Base-by-base conservation (phyloP, 345 rosid genomes). In the Dovyalis caffra region DNA sequence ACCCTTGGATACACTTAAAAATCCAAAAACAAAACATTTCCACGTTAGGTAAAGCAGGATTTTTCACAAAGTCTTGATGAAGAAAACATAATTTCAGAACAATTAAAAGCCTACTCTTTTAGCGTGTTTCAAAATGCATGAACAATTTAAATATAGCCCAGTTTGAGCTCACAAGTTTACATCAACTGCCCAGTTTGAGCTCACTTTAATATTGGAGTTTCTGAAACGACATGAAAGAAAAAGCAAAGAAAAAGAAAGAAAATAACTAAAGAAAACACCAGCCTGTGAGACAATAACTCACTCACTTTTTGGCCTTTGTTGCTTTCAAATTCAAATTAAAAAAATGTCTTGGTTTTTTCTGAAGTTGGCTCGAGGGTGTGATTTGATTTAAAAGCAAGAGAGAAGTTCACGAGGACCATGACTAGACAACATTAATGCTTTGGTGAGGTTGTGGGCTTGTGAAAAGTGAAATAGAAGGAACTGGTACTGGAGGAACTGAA, bases 1-100 rank as follows among this genome's bases (percentile, higher is more conserved):
- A 84, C 75, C 56, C 58, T 77, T 72, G 83, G 81, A 16, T 81
- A 77, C 87, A 84, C 87, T 81, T 67, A 28, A 66, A 68, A 73
- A 65, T 72, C 34, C 66, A 56, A 67, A 66, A 70, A 37, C 8
- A 43, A 63, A 8, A 56, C 70, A 34, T 34, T n/a, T 34, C 37
- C 37, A 34, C 37, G 37, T 34, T 34, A 34, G 37, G 37, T 8
- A 6, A 34, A 34, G 37, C 37, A 34, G 37, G 7, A 34, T 34
- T 34, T 34, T 34, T 34, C 37, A 34, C 37, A 34, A 63, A 53
- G 29, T 8, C 8, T 8, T 15, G 12, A 43, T 1, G 25, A 67
- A 75, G 23, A 53, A 53, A 8, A 51, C 20, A 29, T 34, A 34
- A 34, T 34, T 34, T 8, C 8, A 34, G 37, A 8, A 34, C 37